A percentile compares a stretch with the other conserved stretches of the same genome.
Conservation (phyloP, 306 rosid genomes). For the Begonia loranthoides region DNA sequence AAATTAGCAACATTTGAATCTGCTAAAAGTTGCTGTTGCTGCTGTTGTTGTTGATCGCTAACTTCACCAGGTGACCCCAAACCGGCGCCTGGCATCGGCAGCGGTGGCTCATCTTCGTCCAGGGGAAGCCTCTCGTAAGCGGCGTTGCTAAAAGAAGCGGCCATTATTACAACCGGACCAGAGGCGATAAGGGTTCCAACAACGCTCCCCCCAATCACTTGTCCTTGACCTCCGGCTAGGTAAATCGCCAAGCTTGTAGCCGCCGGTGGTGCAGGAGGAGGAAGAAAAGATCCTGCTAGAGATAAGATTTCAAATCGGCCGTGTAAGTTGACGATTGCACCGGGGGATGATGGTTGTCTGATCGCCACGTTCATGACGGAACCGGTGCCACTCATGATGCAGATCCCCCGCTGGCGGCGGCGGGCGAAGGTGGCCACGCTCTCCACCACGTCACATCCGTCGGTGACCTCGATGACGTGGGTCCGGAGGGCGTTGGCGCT, state of each 20-base stretch:
- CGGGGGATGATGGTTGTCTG: slow-evolving; percentile 76
- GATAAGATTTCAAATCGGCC: slow-evolving; percentile 92
- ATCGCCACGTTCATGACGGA: slow-evolving; percentile 78
- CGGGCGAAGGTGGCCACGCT: slow-evolving; percentile 74
- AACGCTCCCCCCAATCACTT: slow-evolving; percentile 89
- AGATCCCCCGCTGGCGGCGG: slow-evolving; percentile 85
- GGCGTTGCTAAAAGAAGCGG: slow-evolving; percentile 94
- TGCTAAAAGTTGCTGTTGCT: slow-evolving; percentile 36
- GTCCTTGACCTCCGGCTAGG: slow-evolving; percentile 85
- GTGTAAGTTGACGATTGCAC: slow-evolving; percentile 68
- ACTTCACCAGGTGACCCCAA: slow-evolving; percentile 55
- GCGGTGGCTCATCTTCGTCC: slow-evolving; percentile 62
- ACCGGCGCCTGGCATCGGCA: slow-evolving; percentile 33
- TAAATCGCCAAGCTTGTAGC: slow-evolving; percentile 79
- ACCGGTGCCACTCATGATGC: slow-evolving; percentile 90
- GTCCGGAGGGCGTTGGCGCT: slow-evolving; percentile 93
- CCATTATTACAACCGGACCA: slow-evolving; percentile 85
- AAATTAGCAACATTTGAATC: slow-evolving; percentile 41
- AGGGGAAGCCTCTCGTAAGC: slow-evolving; percentile 90
- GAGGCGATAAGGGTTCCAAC: slow-evolving; percentile 68
- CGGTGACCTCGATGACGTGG: slow-evolving; percentile 88
- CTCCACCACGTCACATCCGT: slow-evolving; percentile 75
- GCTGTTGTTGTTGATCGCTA: slow-evolving; percentile 26
- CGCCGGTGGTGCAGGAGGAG: slow-evolving; percentile 85
- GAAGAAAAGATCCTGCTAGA: slow-evolving; percentile 64